Evolutionary conservation across 2,329 filamentous ascomycete genomes (phyloP).

Genomic region (Nectriaceae sp.): DNA sequence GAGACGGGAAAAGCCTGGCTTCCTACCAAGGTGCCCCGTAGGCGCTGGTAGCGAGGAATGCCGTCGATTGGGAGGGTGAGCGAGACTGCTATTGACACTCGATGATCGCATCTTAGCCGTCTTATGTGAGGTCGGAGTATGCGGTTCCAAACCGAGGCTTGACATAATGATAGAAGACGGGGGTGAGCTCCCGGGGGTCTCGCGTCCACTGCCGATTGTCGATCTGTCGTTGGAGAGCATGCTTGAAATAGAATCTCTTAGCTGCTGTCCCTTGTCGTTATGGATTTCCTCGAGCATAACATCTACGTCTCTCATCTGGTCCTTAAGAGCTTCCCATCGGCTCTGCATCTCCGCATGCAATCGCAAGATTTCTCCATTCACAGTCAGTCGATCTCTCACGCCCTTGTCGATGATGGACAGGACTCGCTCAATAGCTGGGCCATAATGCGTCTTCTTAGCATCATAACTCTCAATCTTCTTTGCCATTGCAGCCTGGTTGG

Average conservation of each 20-base stretch:
- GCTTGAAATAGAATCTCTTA: conserved; percentile 91
- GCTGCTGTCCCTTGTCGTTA: conserved; percentile 66
- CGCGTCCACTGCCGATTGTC: conserved; percentile 66
- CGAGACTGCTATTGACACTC: conserved; percentile 47
- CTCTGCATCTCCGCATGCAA: conserved; percentile 82
- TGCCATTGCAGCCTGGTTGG: conserved; percentile 66
- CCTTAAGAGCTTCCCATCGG: conserved; percentile 77
- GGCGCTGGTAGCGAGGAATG: conserved; percentile 52
- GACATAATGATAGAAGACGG: conserved; percentile 65
- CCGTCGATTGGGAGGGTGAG: conserved; percentile 47
- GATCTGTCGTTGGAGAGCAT: conserved; percentile 84
- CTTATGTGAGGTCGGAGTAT: conserved; percentile 43
- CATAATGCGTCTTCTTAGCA: conserved; percentile 91
- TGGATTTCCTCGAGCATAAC: conserved; percentile 72
- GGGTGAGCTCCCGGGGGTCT: conserved; percentile 69
- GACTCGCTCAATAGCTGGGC: conserved; percentile 88
- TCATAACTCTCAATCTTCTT: conserved; percentile 94
- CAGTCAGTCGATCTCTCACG: conserved; percentile 91
- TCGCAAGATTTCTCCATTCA: conserved; percentile 92
- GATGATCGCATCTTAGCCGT: conserved; percentile 49
- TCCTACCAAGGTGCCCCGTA: conserved; percentile 42
- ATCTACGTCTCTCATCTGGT: conserved; percentile 78
- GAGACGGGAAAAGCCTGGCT: conserved; percentile 43
- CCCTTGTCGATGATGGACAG: conserved; percentile 92
- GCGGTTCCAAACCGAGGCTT: conserved; percentile 50